Base-by-base conservation (phyloP, 768 basidiomycete genomes). In the Boletus subparvulus region DNA sequence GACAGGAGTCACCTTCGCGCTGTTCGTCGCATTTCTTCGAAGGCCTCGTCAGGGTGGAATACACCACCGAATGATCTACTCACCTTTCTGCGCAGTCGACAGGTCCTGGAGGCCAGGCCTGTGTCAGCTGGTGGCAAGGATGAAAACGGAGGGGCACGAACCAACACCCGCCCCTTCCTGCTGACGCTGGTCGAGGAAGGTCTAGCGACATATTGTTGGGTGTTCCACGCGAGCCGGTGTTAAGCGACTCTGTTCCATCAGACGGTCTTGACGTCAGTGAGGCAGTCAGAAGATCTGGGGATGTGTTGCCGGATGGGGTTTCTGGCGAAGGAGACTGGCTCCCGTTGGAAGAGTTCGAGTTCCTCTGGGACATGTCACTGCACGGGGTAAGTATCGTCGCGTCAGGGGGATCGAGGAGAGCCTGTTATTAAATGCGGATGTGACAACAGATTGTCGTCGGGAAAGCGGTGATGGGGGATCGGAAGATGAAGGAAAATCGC, bases 21-120 rank as follows among this genome's bases (percentile, higher is more conserved):
- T 90, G 85, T 65, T 93, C 90, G 70, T 93, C 90, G 71, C 90
- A 93, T 88, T 93, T 93, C 90, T 92, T 69, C 6, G 26, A 50
- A 56, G 47, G 28, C 37, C 47, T 26, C 9, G 56, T 62, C 47
- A 60, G 21, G 32, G 33, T 36, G 42, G 43, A 47, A 48, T 3
- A 37, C 9, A 14, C 0, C 3, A 33, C 4, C 6, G 14, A 32
- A 42, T 0, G 39, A n/a, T 39, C 6, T 42, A 45, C 69, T 59
- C 64, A 91, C 90, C 79, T 92, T 92, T 76, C 90, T 80, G 59
- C 90, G 83, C 43, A 92, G 74, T 30, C 90, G 83, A 73, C 90
- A 92, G 50, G 90, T 92, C 90, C 90, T 92, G 39, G 17, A 47
- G 36, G 54, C 10, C 13, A 17, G 30, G 19, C 11, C 16, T 55